Conservation (phyloP, 495 filamentous ascomycete species). For the Acidomyces sp. region DNA sequence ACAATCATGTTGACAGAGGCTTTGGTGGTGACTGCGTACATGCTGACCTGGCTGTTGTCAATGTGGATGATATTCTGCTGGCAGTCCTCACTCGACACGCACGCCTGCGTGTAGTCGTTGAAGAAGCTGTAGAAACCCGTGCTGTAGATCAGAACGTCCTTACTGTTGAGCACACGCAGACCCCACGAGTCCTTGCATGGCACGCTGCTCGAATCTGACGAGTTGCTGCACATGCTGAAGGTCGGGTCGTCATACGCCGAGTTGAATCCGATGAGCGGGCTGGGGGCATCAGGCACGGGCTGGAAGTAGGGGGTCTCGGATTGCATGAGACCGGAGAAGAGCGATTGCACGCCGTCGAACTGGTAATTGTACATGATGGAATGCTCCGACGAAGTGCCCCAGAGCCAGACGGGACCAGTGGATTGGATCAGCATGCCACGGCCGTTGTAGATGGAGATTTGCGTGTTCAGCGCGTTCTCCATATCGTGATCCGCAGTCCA, state of each 20-base stretch:
- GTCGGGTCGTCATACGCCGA: slow-evolving; percentile 26
- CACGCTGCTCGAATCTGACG: slow-evolving; percentile 20
- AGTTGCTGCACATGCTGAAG: slow-evolving; percentile 23
- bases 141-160: slow-evolving; percentile 35
- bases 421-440: slow-evolving; percentile 42
- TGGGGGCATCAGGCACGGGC: slow-evolving; percentile 24
- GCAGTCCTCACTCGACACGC: slow-evolving; percentile 34
- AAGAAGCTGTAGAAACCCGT: slow-evolving; percentile 70
- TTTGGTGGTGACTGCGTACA: slow-evolving; percentile 28
- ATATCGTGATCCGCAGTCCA: slow-evolving; percentile 35
- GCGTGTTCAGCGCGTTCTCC: slow-evolving; percentile 25
- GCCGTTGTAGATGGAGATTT: slow-evolving; percentile 34
- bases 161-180: slow-evolving; percentile 31
- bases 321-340: slow-evolving; percentile 66
- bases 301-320: slow-evolving; percentile 56
- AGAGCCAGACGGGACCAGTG: slow-evolving; percentile 43
- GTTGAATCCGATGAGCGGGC: slow-evolving; percentile 26
- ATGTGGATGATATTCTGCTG: slow-evolving; percentile 41
- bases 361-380: slow-evolving; percentile 73
- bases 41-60: slow-evolving; percentile 36
- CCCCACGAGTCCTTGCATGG: slow-evolving; percentile 40
- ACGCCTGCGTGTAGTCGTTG: slow-evolving; percentile 38
- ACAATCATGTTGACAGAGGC: slow-evolving; percentile 23
- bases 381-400: slow-evolving; percentile 67
- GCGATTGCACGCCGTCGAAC: slow-evolving; percentile 50